These are phyloP conservation scores for Arthromyces matolae DNA, from an alignment of 768 basidiomycete genomes.

Conservation along the genomic window DNA sequence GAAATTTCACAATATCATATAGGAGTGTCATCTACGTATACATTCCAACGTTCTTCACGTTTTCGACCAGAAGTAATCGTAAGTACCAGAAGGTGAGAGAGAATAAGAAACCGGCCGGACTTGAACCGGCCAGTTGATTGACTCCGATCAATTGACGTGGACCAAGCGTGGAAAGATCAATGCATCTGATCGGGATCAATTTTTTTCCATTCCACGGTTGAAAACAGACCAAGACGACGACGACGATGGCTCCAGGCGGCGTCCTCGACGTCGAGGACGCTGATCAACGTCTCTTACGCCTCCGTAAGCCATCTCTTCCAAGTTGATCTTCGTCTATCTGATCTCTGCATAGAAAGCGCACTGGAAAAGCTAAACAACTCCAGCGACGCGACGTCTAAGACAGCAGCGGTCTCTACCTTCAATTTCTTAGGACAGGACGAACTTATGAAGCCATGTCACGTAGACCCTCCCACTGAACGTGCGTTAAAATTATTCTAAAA, in stretches of 20 bases:
- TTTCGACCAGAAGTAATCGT: no score
- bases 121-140: no score
- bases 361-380: constrained; percentile 3
- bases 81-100: background rate
- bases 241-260: background rate
- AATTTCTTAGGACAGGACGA: background rate
- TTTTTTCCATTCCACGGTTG: background rate
- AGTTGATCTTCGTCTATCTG: background rate
- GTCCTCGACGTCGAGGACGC: constrained; percentile 9
- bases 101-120: no score
- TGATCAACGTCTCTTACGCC: constrained; percentile 1
- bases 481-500: constrained; percentile 23
- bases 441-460: constrained; percentile 19
- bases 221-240: background rate
- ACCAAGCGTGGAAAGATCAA: background rate
- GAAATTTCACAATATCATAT: no score
- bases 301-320: background rate
- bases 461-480: constrained; percentile 49
- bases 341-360: background rate
- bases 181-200: constrained; percentile 3
- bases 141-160: background rate
- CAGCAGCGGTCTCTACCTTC: background rate
- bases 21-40: no score
- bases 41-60: no score
- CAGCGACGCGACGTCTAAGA: background rate